Percentiles rank a stretch among this genome's conserved stretches.
These are phyloP conservation scores for Wickerhamiella sergipiensis DNA, from an alignment of 805 yeast species.

Conservation along the genomic window DNA sequence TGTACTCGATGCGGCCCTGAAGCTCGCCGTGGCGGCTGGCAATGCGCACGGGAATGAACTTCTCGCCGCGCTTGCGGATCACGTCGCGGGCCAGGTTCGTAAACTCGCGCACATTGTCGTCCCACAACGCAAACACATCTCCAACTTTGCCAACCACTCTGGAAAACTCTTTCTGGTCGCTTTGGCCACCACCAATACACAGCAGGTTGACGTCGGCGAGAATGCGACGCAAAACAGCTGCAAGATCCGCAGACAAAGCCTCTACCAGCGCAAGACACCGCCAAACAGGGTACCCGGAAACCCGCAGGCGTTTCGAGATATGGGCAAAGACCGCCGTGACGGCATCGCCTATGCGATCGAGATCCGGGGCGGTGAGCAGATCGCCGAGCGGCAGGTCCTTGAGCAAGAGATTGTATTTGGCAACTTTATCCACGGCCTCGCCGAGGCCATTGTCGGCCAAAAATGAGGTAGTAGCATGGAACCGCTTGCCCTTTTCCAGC, in stretches of 20 bases:
- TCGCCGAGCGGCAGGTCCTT: conserved; percentile 58
- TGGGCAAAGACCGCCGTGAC: conserved; percentile 41
- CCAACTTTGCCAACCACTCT: neutral
- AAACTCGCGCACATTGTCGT: conserved; percentile 47
- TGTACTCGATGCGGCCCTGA: conserved; percentile 31
- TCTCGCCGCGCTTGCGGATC: conserved; percentile 58
- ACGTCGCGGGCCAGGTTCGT: conserved; percentile 58
- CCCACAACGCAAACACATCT: conserved; percentile 31
- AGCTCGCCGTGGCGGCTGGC: conserved; percentile 30
- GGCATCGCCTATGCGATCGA: conserved; percentile 34
- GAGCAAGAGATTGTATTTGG: conserved; percentile 46
- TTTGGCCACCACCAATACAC: neutral
- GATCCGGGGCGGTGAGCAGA: conserved; percentile 33
- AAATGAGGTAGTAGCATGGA: conserved; percentile 64
- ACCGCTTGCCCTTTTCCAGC: conserved; percentile 58
- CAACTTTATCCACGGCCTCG: conserved; percentile 39
- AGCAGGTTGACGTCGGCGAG: neutral
- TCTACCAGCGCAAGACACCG: conserved; percentile 57
- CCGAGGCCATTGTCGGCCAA: conserved; percentile 54
- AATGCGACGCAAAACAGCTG: conserved; percentile 30
- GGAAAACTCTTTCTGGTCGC: neutral
- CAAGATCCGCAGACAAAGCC: conserved; percentile 45
- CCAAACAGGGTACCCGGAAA: conserved; percentile 46
- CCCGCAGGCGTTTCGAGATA: conserved; percentile 43
- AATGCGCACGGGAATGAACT: conserved; percentile 51